A percentile compares a stretch with the other conserved stretches of the same genome.
phyloP scores from a whole-genome alignment of 1,284 basidiomycete genomes.

The Cutaneotrichosporon sp. region DNA sequence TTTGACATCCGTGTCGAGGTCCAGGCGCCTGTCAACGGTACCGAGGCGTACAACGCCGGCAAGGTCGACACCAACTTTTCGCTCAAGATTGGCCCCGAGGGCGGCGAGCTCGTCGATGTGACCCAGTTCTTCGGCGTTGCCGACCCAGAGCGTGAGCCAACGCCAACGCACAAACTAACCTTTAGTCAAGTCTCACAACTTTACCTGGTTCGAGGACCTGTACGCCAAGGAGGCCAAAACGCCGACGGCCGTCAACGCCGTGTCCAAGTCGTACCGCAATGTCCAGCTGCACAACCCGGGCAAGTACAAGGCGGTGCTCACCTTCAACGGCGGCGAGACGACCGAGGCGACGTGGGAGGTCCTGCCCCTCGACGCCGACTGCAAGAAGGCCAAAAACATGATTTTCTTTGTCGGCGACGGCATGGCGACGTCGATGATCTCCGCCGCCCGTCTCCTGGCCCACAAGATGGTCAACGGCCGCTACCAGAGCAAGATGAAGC shows the following conservation, averaged over 20 bases:
- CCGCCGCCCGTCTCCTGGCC: constrained; percentile 47
- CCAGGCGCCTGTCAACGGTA: constrained; percentile 49
- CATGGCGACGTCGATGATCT: constrained; percentile 43
- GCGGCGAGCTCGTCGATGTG: constrained; percentile 33
- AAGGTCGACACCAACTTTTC: constrained; percentile 35
- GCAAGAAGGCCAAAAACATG: constrained; percentile 46
- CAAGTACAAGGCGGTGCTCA: constrained; percentile 26
- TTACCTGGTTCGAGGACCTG: constrained; percentile 45
- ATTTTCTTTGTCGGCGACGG: constrained; percentile 49
- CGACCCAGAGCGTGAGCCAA: constrained; percentile 26
- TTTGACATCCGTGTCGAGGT: constrained; percentile 46
- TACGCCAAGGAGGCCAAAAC: constrained; percentile 40
- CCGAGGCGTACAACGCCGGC: constrained; percentile 47
- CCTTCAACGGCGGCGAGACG: constrained; percentile 37
- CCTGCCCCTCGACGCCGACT: constrained; percentile 26
- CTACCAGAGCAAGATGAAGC: constrained; percentile 40
- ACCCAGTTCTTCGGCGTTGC: constrained; percentile 41
- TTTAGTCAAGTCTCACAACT: constrained; percentile 36
- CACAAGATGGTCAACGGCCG: constrained; percentile 51
- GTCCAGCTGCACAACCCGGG: constrained; percentile 40
- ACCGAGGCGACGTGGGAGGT: constrained; percentile 35
- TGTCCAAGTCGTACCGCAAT: constrained; percentile 47
- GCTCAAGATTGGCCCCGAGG: constrained; percentile 38
- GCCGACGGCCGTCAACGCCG: constrained; percentile 45
- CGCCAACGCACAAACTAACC: no score